Evolutionary conservation across 495 filamentous ascomycete species (phyloP), one percentile per base, ranked within the genome.

Genomic region (Lasiosphaeria hispida): DNA sequence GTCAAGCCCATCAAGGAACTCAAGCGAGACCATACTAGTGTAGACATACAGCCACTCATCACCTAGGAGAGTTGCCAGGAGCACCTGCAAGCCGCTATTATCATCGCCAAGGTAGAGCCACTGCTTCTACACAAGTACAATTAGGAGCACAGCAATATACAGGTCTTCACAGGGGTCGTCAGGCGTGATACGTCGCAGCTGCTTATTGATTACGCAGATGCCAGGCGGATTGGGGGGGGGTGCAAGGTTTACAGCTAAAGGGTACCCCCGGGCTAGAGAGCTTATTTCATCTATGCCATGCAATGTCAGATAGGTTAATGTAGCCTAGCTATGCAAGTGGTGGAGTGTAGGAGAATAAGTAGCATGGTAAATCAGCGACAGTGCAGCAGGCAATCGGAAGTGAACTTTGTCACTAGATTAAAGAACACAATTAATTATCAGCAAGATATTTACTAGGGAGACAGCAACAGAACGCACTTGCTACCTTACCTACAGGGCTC

Each of bases 1-100:
- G 51, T 44, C 36, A 10, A 54, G 38, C 51, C 35, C 4, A 34
- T 42, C 51, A 39, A 54, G 51, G 7, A 54, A 34, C 10, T 43
- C 51, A 34, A 18, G 14, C 38, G 51, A 54, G 7, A 54, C 18
- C 38, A 43, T 43, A 23, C 38, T 54, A 18, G 39, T 54, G 39
- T 54, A 54, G 51, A 54, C 34, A 43, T 54, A n/a, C 51, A 54
- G 36, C 51, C 51, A 54, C 38, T 8, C 11, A 14, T 43, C 30
- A 37, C 15, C n/a, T 11, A 14, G 23, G 50, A n/a, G 7, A 34
- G n/a, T 54, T 33, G 38, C 51, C 38, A 54, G 51, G 38, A 54
- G 51, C 51, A 54, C 44, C 13, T 19, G 51, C 18, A 40, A 34
- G n/a, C 41, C 36, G 14, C 41, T 54, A 14, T 40, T 34, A 18